These are phyloP conservation scores for Iberis pinnata DNA, from an alignment of 345 rosid species.

Conservation along the genomic window DNA sequence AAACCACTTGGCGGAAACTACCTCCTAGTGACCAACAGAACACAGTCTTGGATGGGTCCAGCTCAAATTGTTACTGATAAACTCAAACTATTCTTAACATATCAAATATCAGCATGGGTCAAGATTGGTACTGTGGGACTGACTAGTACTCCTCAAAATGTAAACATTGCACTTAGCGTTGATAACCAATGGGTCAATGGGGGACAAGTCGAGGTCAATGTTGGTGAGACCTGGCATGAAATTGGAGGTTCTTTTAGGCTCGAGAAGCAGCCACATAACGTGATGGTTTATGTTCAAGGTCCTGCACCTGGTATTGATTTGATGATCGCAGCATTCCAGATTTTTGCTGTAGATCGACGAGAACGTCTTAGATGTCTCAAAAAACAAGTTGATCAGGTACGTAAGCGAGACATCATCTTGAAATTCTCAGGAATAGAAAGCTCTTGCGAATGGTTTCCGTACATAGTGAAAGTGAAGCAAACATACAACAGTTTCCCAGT, in stretches of 20 bases:
- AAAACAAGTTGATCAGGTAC: constrained; percentile 63
- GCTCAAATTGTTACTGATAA: constrained; percentile 77
- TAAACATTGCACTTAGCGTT: constrained; percentile 67
- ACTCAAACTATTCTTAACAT: constrained; percentile 64
- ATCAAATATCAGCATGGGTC: constrained; percentile 90
- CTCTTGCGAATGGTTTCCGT: constrained; percentile 32
- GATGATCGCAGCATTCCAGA: constrained; percentile 64
- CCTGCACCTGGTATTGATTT: constrained; percentile 65
- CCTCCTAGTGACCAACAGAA: constrained; percentile 63
- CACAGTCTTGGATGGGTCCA: constrained; percentile 96
- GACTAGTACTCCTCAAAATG: constrained; percentile 44
- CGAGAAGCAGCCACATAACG: constrained; percentile 70
- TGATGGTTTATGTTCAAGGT: constrained; percentile 81
- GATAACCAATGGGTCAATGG: constrained; percentile 90
- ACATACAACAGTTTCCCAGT: constrained; percentile 66
- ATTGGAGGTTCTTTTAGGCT: constrained; percentile 73
- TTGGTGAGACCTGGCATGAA: constrained; percentile 65
- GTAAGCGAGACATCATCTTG: constrained; percentile 64
- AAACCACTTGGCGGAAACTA: constrained; percentile 57
- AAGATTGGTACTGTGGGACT: constrained; percentile 43
- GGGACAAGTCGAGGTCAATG: constrained; percentile 64
- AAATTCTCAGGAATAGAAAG: constrained; percentile 45
- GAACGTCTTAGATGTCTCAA: constrained; percentile 54
- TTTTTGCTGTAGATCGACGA: constrained; percentile 67
- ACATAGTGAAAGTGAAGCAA: constrained; percentile 53